phyloP scores from a whole-genome alignment of 805 yeast genomes.

The Limtongia smithiae region DNA sequence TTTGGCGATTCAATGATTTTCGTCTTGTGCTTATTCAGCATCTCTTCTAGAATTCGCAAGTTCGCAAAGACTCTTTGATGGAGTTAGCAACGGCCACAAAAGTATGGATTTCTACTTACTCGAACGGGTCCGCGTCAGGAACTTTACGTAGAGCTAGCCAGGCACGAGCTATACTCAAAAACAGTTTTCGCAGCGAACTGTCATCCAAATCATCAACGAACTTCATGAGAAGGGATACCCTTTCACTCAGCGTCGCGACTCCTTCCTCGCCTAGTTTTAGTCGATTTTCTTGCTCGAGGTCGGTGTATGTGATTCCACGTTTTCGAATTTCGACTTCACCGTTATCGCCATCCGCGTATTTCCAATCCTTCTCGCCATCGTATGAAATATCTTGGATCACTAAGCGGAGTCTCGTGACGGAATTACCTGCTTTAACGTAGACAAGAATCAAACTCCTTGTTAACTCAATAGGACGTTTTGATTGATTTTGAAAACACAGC shows the following conservation, averaged over 20 bases:
- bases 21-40: constrained; percentile 57
- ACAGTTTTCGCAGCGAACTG: constrained; percentile 39
- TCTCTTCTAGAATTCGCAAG: constrained; percentile 59
- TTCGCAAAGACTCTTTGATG: constrained; percentile 51
- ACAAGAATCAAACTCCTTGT: constrained; percentile 14
- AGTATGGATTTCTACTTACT: no score
- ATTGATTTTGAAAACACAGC: constrained; percentile 11
- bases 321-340: constrained; percentile 35
- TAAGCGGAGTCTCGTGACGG: constrained; percentile 37
- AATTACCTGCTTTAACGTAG: constrained; percentile 23
- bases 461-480: constrained; percentile 23
- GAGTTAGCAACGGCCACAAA: not conserved
- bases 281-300: not conserved
- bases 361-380: constrained; percentile 35
- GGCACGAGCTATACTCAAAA: constrained; percentile 51
- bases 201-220: constrained; percentile 46
- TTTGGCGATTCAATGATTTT: constrained; percentile 53
- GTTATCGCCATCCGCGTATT: constrained; percentile 30
- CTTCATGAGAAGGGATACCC: constrained; percentile 13
- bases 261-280: constrained; percentile 12
- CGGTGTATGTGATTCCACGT: constrained; percentile 6
- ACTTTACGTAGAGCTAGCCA: constrained; percentile 48
- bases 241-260: constrained; percentile 14
- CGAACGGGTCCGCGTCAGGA: constrained; percentile 21
- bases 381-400: constrained; percentile 38